Evolutionary conservation across 306 rosid genomes (phyloP), one percentile per base, ranked within the genome.

Genomic region (Coriaria nepalensis): DNA sequence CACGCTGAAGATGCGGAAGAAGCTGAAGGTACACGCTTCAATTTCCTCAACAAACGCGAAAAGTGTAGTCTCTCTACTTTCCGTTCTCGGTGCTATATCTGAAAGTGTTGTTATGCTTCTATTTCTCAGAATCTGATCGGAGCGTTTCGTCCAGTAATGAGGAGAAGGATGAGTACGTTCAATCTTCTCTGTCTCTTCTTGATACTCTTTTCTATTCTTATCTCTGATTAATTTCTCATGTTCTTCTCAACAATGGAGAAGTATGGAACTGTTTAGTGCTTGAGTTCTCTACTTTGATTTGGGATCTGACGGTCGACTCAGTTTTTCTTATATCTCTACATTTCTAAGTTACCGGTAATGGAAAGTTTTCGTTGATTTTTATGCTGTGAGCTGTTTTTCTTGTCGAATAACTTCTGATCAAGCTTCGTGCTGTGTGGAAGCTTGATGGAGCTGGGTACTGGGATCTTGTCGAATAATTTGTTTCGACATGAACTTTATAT

Each of bases 81-180:
- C 49, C 49, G 55, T n/a, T 72, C 6, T 52, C 43, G 55, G 38
- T 57, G 57, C 62, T 20, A 9, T 40, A 7, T 48, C n/a, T 56
- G 1, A 20, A 20, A 20, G 29, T 3, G 29, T 20, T 20, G 10
- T 62, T 40, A 36, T 40, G 47, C 34, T 35, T 62, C 53, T 59
- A 46, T 56, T 37, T 14, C 10, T 6, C 79, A 81, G 94, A 77
- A 55, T 75, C 75, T 53, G 92, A 79, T 87, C 74, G 68, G 50
- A 75, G 77, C 60, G 37, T 52, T 50, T 75, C 79, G n/a, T 57
- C 70, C 34, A 69, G 67, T 43, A 35, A 49, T 39, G 76, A 33
- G 12, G 77, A 72, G 37, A 56, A 66, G 39, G 71, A 70, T 14
- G 93, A 87, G 92, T 79, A 61, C 10, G 87, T 66, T 60, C 57